Evolutionary conservation across 139 green algal genomes (phyloP).

Genomic region (Chlorella vulgaris): DNA sequence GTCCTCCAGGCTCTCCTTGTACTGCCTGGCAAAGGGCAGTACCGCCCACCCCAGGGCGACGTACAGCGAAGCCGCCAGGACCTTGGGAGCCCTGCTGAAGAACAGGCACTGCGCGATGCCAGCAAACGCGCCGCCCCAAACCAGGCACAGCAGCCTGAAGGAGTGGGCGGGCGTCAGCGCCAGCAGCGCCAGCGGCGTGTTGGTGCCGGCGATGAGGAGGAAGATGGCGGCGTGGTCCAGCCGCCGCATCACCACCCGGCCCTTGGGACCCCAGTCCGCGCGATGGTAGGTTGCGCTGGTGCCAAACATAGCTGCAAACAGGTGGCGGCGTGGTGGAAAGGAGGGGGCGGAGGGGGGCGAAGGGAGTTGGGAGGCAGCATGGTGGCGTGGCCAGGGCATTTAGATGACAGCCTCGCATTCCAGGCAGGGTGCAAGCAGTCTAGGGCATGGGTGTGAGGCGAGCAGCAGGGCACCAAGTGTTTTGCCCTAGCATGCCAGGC

Average conservation of each 20-base stretch:
- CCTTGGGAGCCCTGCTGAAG: constrained; percentile 36
- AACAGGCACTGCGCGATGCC: constrained; percentile 44
- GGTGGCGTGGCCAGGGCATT: no score
- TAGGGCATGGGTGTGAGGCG: no score
- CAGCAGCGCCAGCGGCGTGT: constrained; percentile 52
- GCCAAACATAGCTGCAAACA: constrained; percentile 20
- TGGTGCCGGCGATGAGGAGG: constrained; percentile 58
- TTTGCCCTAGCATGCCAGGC: no score
- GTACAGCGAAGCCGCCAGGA: constrained; percentile 36
- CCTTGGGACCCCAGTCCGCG: constrained; percentile 1
- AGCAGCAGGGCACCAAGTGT: no score
- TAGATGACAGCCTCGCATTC: no score
- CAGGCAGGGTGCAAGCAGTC: no score
- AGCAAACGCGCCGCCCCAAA: constrained; percentile 43
- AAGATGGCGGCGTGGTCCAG: constrained; percentile 59
- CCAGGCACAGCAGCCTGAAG: constrained; percentile 24
- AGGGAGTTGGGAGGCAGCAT: no score
- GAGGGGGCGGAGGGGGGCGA: no score
- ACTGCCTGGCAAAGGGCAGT: constrained; percentile 25
- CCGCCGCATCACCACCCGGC: neutral
- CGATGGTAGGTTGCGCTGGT: constrained; percentile 12
- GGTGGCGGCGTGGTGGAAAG: no score
- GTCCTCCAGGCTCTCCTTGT: neutral
- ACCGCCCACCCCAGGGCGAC: constrained; percentile 42
- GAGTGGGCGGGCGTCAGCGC: constrained; percentile 11